Evolutionary conservation across 768 basidiomycete genomes (phyloP).

Genomic region (Kwoniella europaea): DNA sequence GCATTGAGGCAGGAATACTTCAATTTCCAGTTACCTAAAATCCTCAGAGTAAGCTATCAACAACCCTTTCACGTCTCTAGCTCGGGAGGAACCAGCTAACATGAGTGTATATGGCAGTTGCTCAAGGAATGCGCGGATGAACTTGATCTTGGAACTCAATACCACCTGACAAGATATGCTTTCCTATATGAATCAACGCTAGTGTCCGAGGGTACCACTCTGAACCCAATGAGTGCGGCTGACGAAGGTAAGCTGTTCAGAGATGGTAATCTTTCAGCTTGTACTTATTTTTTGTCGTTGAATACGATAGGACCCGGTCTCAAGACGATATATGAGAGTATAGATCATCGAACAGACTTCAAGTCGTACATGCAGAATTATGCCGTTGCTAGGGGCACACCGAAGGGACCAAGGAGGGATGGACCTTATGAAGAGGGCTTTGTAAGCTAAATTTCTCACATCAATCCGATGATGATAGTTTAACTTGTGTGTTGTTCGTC

Average conservation of each 20-base stretch:
- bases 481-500: background rate
- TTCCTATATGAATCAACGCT: slow-evolving; percentile 91
- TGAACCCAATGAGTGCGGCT: slow-evolving; percentile 66
- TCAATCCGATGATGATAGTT: no score
- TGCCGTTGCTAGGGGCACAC: slow-evolving; percentile 77
- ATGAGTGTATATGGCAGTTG: slow-evolving; percentile 62
- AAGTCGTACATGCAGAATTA: slow-evolving; percentile 98
- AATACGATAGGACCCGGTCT: slow-evolving; percentile 68
- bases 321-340: slow-evolving; percentile 83
- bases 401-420: slow-evolving; percentile 79
- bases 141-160: slow-evolving; percentile 96
- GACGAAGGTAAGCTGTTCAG: slow-evolving; percentile 44
- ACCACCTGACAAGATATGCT: slow-evolving; percentile 91
- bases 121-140: slow-evolving; percentile 96
- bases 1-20: slow-evolving; percentile 94
- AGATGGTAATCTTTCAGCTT: background rate
- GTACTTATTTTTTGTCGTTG: background rate
- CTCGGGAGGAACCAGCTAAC: background rate
- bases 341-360: slow-evolving; percentile 94
- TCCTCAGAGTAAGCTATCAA: slow-evolving; percentile 73
- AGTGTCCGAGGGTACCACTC: slow-evolving; percentile 81
- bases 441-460: slow-evolving; percentile 64
- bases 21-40: slow-evolving; percentile 92
- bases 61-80: no score
- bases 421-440: slow-evolving; percentile 91